Evolutionary conservation across 208 protist genomes (phyloP), one percentile per base, ranked within the genome.

Genomic region (Balamuthia mandrillaris): DNA sequence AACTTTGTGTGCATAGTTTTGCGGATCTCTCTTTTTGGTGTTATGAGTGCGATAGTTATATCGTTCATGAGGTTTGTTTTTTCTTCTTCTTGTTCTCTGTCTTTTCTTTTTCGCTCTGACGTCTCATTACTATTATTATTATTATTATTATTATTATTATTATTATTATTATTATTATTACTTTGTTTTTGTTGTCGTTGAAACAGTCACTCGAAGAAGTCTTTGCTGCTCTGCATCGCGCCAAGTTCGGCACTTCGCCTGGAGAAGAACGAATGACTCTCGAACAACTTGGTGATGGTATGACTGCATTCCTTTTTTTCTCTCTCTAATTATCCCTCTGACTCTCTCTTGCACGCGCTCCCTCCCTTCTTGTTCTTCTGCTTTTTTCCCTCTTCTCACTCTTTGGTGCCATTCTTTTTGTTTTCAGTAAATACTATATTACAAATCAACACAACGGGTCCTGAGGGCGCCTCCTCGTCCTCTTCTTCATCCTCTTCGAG

Each of bases 21-120:
- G 42, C 56, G 4, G 88, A 91, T 39, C 63, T 87, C 16, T 85
- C 66, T n/a, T 58, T 90, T 35, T 91, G 88, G 88, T 91, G 88
- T 65, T 91, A 91, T 72, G 29, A 75, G 33, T 90, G 88, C 63
- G 85, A 90, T 24, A 77, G 35, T 27, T 90, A 90, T 52, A 75
- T 90, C 16, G 21, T 60, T 2, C 37, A 70, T 68, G 37, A 18
- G 14, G 86, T n/a, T n/a, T n/a, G n/a, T n/a, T n/a, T n/a, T n/a
- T n/a, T n/a, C n/a, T n/a, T n/a, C n/a, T n/a, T n/a, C n/a, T n/a
- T n/a, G n/a, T n/a, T n/a, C n/a, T n/a, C n/a, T n/a, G n/a, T n/a
- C n/a, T n/a, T n/a, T n/a, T n/a, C n/a, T n/a, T n/a, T n/a, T n/a
- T n/a, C n/a, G n/a, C n/a, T n/a, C n/a, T n/a, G n/a, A n/a, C n/a